A percentile compares a stretch with the other conserved stretches of the same genome.
Conservation (phyloP, 2,329 filamentous ascomycete genomes). For the Ceratocystis destructans region DNA sequence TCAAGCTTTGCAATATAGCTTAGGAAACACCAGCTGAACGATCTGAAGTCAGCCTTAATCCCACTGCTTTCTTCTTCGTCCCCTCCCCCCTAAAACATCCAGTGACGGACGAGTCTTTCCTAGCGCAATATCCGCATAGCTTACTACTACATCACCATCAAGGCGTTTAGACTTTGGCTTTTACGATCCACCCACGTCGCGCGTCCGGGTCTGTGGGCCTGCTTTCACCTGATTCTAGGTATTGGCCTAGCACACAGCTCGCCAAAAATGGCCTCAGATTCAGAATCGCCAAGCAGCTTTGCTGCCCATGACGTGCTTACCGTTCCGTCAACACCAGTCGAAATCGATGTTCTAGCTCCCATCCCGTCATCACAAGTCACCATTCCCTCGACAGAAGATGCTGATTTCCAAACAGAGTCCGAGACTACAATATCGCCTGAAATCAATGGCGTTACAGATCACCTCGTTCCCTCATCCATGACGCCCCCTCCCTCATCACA, state of each 20-base stretch:
- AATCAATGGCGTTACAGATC: constrained; percentile 32
- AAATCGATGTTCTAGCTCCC: constrained; percentile 7
- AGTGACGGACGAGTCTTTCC: neutral
- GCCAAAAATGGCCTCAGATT: constrained; percentile 12
- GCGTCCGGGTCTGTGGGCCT: neutral
- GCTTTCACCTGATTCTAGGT: neutral
- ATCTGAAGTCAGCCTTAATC: neutral
- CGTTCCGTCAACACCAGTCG: constrained; percentile 6
- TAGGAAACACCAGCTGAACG: neutral
- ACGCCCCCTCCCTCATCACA: constrained; percentile 43
- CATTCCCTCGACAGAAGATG: constrained; percentile 43
- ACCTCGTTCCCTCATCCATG: constrained; percentile 42
- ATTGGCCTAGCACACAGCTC: neutral
- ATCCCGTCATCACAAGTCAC: constrained; percentile 34
- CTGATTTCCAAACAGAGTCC: constrained; percentile 38
- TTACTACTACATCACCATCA: neutral
- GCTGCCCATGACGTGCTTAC: neutral
- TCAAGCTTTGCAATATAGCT: neutral
- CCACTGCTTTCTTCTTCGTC: neutral
- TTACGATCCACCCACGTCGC: neutral
- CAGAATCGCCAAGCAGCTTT: constrained; percentile 1
- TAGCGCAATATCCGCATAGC: neutral
- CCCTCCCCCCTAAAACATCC: neutral
- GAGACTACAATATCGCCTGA: constrained; percentile 38
- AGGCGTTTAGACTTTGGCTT: neutral